phyloP scores from a whole-genome alignment of 2,329 filamentous ascomycete species.

The Colletotrichum paranaense region DNA sequence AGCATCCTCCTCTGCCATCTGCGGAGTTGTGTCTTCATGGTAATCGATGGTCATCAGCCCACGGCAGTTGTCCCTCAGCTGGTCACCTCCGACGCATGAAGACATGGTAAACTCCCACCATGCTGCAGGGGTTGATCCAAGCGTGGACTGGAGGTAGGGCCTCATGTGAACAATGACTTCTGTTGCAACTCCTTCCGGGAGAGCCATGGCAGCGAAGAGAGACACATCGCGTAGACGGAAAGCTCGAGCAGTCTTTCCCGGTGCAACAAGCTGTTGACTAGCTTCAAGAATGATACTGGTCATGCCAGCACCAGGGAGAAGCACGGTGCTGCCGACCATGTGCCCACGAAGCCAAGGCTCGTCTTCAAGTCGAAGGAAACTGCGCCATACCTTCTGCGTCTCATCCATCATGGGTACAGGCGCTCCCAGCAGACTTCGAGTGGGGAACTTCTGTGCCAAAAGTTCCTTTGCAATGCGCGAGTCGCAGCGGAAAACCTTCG shows the following conservation, averaged over 20 bases:
- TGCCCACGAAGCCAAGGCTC: slow-evolving; percentile 47
- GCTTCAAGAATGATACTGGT: slow-evolving; percentile 45
- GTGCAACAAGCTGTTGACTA: slow-evolving; percentile 36
- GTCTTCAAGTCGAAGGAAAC: slow-evolving; percentile 39
- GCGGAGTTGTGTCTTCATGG: background rate
- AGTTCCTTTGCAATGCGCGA: slow-evolving; percentile 13
- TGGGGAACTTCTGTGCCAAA: slow-evolving; percentile 1
- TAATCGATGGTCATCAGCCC: background rate
- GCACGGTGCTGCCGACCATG: slow-evolving; percentile 40
- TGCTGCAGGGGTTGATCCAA: background rate
- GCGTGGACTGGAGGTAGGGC: background rate
- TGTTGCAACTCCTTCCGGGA: slow-evolving; percentile 25
- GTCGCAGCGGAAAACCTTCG: background rate
- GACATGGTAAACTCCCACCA: slow-evolving; percentile 20
- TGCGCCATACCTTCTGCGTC: slow-evolving; percentile 33
- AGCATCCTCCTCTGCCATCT: background rate
- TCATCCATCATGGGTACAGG: slow-evolving; percentile 34
- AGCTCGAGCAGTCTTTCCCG: background rate
- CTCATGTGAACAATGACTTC: slow-evolving; percentile 33
- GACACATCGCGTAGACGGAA: slow-evolving; percentile 35
- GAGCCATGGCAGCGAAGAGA: slow-evolving; percentile 27
- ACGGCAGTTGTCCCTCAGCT: background rate
- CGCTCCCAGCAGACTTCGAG: slow-evolving; percentile 25
- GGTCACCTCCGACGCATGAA: background rate
- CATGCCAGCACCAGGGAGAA: slow-evolving; percentile 45